These are phyloP conservation scores for Fusarium tricinctum DNA, from an alignment of 2,329 filamentous ascomycete genomes.

Conservation along the genomic window DNA sequence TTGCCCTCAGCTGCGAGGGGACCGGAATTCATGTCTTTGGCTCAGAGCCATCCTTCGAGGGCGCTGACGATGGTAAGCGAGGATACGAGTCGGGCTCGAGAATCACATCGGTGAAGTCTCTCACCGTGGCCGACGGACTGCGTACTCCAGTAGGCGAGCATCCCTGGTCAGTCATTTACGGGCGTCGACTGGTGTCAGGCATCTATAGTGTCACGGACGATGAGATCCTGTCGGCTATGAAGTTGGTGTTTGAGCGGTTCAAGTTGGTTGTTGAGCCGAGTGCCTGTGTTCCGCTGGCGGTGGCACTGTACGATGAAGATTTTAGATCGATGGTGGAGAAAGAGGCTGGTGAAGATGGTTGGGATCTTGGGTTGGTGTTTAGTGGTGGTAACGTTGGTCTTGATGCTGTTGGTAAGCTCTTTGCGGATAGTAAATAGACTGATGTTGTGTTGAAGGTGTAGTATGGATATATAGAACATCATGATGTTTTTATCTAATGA, in stretches of 20 bases:
- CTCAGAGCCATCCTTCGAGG: constrained; percentile 85
- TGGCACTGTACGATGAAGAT: constrained; percentile 86
- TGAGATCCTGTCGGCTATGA: constrained; percentile 83
- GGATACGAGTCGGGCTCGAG: constrained; percentile 75
- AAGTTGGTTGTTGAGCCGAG: constrained; percentile 94
- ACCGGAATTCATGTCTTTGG: constrained; percentile 85
- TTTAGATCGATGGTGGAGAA: constrained; percentile 78
- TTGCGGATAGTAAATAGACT: constrained; percentile 50
- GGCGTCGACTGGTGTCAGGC: constrained; percentile 75
- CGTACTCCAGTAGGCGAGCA: constrained; percentile 83
- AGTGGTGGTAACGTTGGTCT: constrained; percentile 72
- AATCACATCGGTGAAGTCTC: constrained; percentile 76
- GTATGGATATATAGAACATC: neutral
- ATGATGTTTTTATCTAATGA: neutral
- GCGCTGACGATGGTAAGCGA: constrained; percentile 84
- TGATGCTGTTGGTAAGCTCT: constrained; percentile 66
- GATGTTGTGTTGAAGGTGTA: neutral
- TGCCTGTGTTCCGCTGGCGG: constrained; percentile 85
- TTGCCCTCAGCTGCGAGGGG: constrained; percentile 80
- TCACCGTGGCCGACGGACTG: constrained; percentile 91
- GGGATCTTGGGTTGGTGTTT: constrained; percentile 75
- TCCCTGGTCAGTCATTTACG: constrained; percentile 83
- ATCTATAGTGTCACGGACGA: constrained; percentile 83
- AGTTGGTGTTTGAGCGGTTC: constrained; percentile 85
- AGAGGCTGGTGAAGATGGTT: constrained; percentile 79